A percentile compares a stretch with the other conserved stretches of the same genome.
These are phyloP conservation scores for Lichtheimia corymbifera DNA, from an alignment of 371 early-diverging fungal genomes.

Conservation along the genomic window DNA sequence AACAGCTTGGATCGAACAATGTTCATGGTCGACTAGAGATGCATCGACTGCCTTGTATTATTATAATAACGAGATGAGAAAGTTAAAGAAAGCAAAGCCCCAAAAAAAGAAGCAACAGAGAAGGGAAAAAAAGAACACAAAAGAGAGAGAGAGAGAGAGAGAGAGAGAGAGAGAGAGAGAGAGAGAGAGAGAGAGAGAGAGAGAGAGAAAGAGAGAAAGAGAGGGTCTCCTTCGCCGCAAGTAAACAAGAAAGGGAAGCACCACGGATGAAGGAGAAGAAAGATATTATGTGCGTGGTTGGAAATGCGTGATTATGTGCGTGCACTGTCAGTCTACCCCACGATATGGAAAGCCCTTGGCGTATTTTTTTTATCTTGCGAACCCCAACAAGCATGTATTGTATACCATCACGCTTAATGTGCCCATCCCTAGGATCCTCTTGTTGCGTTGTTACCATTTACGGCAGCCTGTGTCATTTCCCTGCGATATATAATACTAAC, in stretches of 20 bases:
- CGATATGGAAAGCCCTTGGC: too few relatives aligned
- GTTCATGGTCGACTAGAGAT: conserved; percentile 12
- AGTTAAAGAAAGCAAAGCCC: background rate
- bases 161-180: conserved; percentile 7
- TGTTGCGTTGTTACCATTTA: conserved; percentile 6
- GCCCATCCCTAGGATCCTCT: background rate
- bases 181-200: conserved; percentile 2
- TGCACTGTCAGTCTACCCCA: too few relatives aligned
- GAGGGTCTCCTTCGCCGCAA: background rate
- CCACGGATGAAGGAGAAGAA: too few relatives aligned
- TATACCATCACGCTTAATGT: background rate
- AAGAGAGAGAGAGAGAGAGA: conserved; percentile 11
- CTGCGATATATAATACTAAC: too few relatives aligned
- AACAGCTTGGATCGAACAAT: conserved; percentile 18
- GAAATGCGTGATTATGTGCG: too few relatives aligned
- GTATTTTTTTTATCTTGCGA: too few relatives aligned
- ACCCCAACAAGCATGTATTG: background rate
- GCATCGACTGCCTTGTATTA: conserved; percentile 4
- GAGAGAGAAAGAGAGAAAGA: conserved; percentile 10
- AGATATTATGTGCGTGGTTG: too few relatives aligned
- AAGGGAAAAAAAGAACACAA: conserved; percentile 7
- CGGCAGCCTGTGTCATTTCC: conserved; percentile 1
- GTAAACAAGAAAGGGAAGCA: conserved; percentile 2
- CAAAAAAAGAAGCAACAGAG: conserved; percentile 2
- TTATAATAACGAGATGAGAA: background rate